Evolutionary conservation across 179 eudicot genomes (phyloP).

Genomic region (Gypsophila paniculata): DNA sequence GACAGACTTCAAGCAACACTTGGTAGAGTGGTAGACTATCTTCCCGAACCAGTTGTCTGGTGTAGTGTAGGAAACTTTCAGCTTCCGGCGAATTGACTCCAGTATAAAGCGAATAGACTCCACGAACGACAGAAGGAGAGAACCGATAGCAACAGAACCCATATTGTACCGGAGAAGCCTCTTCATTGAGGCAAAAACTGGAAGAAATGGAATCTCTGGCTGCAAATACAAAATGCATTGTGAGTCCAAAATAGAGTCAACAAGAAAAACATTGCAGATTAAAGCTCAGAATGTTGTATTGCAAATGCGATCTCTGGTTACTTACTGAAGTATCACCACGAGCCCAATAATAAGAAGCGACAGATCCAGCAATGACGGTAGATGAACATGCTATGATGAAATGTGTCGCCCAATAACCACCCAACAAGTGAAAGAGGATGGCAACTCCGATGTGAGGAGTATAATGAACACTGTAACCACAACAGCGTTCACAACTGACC

Average conservation of each 20-base stretch:
- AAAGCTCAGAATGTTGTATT: background rate
- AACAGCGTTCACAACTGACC: constrained; percentile 84
- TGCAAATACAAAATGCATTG: constrained; percentile 33
- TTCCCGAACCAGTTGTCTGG: constrained; percentile 68
- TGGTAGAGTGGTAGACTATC: constrained; percentile 50
- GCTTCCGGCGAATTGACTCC: constrained; percentile 77
- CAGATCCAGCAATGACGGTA: constrained; percentile 92
- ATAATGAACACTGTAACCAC: constrained; percentile 76
- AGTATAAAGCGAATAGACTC: constrained; percentile 78
- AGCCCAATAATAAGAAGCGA: constrained; percentile 98
- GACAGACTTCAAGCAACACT: constrained; percentile 50
- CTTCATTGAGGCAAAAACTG: constrained; percentile 91
- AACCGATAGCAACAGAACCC: constrained; percentile 88
- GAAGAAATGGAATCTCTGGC: constrained; percentile 78
- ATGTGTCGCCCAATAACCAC: constrained; percentile 86
- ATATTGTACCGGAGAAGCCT: constrained; percentile 70
- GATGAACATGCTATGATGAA: constrained; percentile 77
- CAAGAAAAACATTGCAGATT: background rate
- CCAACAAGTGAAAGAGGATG: constrained; percentile 82
- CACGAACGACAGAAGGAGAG: constrained; percentile 64
- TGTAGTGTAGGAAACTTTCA: constrained; percentile 54
- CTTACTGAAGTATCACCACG: constrained; percentile 85
- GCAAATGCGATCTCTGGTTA: too few relatives aligned
- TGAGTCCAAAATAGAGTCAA: constrained; percentile 16
- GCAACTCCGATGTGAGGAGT: constrained; percentile 86